Evolutionary conservation across 225 moss, liverwort and hornwort genomes (phyloP), one percentile per base, ranked within the genome.

Genomic region (Asterella californica): DNA sequence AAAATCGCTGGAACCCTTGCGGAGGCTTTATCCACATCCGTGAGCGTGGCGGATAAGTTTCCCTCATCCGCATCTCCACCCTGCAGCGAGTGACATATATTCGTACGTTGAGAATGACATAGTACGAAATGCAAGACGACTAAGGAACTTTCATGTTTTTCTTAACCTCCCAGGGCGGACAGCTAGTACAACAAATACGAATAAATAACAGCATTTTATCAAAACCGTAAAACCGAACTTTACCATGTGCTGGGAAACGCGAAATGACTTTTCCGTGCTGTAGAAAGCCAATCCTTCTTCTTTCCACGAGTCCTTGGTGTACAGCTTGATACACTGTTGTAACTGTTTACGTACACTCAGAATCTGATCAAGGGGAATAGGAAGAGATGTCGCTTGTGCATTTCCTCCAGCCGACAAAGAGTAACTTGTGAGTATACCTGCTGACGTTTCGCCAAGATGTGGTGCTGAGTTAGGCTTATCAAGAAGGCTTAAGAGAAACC

Each of bases 1-100:
- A 99, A 90, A 69, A 99, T 90, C 33, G 91, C 84, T 65, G 99
- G 99, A 95, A 99, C 95, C 42, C 95, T 92, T 72, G 89, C 83
- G 62, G 99, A 99, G 38, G 95, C 95, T 76, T 90, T 87, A 79
- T 99, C 99, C 72, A 99, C 90, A 79, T 99, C 99, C 64, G 83
- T 83, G 59, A 99, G 82, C 29, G 92, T 95, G 25, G 90, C 91
- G 77, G 87, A 79, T 78, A 99, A 79, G 77, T 88, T 92, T 63
- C 88, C 88, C 76, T 92, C 93, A 74, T 91, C 93, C 71, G 80
- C 74, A 68, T 88, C 89, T 61, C 82, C 82, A 48, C 83, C 87
- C 92, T 92, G 83, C 64, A 75, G 85, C 70, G 64, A n/a, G 47
- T 17, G 45, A 42, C 37, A 71, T 46, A 3, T n/a, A n/a, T n/a